phyloP scores from a whole-genome alignment of 306 rosid genomes.

The Glycine soja region DNA sequence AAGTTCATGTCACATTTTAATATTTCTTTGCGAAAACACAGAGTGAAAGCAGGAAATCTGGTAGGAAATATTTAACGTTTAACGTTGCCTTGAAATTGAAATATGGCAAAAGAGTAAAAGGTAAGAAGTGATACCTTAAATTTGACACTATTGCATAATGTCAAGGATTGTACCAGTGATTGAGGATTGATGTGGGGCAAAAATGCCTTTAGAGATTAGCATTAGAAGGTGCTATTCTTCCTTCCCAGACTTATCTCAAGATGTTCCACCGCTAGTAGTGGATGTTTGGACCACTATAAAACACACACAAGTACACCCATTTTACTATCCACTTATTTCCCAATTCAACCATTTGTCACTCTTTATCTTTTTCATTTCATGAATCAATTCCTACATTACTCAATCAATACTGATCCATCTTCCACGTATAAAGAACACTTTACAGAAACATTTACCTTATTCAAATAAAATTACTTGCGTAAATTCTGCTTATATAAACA shows the following conservation, averaged over 20 bases:
- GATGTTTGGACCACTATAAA: slow-evolving; percentile 32
- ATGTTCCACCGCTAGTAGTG: slow-evolving; percentile 11
- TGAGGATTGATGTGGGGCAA: slow-evolving; percentile 1
- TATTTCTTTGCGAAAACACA: no score
- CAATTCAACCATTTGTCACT: neutral
- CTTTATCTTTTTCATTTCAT: no score
- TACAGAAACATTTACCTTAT: no score
- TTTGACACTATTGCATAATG: neutral
- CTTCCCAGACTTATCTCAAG: neutral
- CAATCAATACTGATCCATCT: no score
- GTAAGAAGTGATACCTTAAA: no score
- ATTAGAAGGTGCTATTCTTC: slow-evolving; percentile 21
- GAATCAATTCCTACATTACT: no score
- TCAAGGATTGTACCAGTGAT: neutral
- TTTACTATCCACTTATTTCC: neutral
- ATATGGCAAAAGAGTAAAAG: slow-evolving; percentile 5
- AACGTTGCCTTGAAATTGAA: neutral
- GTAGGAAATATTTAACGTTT: no score
- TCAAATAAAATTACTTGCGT: no score
- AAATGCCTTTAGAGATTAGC: neutral
- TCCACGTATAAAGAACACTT: no score
- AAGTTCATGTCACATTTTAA: no score
- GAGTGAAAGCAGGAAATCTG: no score
- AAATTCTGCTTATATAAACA: no score
- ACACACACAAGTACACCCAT: slow-evolving; percentile 8